Percentiles rank a stretch among this genome's conserved stretches.
phyloP scores from a whole-genome alignment of 2,329 filamentous ascomycete genomes.

The Sordariomycetes sp. region DNA sequence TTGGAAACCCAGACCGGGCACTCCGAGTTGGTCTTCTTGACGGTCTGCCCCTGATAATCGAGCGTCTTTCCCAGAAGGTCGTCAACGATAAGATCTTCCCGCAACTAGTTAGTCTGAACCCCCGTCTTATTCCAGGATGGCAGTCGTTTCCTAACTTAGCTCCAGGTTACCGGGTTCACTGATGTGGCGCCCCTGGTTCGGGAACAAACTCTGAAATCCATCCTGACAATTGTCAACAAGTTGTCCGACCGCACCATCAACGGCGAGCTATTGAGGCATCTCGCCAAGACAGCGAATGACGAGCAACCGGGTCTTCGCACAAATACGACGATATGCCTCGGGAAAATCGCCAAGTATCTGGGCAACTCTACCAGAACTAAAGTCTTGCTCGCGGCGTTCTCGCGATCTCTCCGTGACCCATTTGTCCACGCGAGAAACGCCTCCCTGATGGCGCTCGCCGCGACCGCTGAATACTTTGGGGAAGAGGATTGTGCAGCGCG shows the following conservation, averaged over 20 bases:
- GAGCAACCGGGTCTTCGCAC: conserved; percentile 95
- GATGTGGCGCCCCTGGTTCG: conserved; percentile 83
- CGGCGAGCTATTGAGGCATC: conserved; percentile 77
- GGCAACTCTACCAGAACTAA: conserved; percentile 71
- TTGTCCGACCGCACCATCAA: conserved; percentile 89
- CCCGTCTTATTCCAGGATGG: neutral
- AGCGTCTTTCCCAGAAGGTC: conserved; percentile 73
- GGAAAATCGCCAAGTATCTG: conserved; percentile 88
- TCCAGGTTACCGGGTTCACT: conserved; percentile 81
- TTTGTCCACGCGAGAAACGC: conserved; percentile 93
- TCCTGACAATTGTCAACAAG: conserved; percentile 78
- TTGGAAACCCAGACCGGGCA: conserved; percentile 83
- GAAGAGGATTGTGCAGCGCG: conserved; percentile 84
- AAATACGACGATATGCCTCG: conserved; percentile 94
- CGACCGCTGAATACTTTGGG: conserved; percentile 74
- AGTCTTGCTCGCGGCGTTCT: conserved; percentile 87
- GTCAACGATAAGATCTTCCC: conserved; percentile 98
- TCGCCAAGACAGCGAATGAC: conserved; percentile 94
- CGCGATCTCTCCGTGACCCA: conserved; percentile 78
- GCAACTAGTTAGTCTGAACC: conserved; percentile 55
- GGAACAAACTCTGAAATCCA: conserved; percentile 92
- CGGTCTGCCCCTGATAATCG: conserved; percentile 82
- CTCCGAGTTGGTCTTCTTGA: conserved; percentile 86
- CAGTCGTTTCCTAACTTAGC: conserved; percentile 15
- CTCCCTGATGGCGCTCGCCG: conserved; percentile 72